Percentiles rank a stretch among this genome's conserved stretches.
Evolutionary conservation across 352 stramenopile genomes (phyloP).

Genomic region (Pythium brassicae): DNA sequence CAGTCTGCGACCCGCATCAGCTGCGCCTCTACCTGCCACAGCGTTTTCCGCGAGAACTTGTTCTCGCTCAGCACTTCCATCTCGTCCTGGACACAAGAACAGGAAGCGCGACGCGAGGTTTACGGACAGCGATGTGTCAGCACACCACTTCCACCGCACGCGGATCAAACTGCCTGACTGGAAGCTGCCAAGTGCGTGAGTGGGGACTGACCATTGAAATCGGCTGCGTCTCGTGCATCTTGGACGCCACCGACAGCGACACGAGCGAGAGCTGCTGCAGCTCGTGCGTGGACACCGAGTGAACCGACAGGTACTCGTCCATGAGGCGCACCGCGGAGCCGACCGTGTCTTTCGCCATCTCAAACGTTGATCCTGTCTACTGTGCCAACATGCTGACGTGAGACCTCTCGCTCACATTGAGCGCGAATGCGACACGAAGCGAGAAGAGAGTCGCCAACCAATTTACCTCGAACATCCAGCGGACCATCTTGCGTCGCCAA

Average conservation of each 20-base stretch:
- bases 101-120: not conserved
- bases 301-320: conserved; percentile 10
- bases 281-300: conserved; percentile 13
- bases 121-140: not conserved
- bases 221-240: conserved; percentile 13
- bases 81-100: conserved; percentile 23
- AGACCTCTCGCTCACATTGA: not conserved
- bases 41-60: conserved; percentile 38
- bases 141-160: not conserved
- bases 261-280: conserved; percentile 14
- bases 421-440: not conserved
- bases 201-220: conserved; percentile 11
- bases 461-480: conserved; percentile 47
- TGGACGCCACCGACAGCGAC: conserved; percentile 10
- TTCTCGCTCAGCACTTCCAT: conserved; percentile 40
- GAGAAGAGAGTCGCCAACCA: not conserved
- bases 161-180: too few relatives aligned
- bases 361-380: conserved; percentile 12
- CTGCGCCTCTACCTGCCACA: conserved; percentile 31
- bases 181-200: not conserved
- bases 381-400: not conserved
- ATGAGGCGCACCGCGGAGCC: conserved; percentile 11
- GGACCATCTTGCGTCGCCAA: conserved; percentile 40
- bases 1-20: conserved; percentile 28
- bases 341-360: conserved; percentile 14